Conservation (phyloP, 345 rosid species). For the Dovyalis caffra region DNA sequence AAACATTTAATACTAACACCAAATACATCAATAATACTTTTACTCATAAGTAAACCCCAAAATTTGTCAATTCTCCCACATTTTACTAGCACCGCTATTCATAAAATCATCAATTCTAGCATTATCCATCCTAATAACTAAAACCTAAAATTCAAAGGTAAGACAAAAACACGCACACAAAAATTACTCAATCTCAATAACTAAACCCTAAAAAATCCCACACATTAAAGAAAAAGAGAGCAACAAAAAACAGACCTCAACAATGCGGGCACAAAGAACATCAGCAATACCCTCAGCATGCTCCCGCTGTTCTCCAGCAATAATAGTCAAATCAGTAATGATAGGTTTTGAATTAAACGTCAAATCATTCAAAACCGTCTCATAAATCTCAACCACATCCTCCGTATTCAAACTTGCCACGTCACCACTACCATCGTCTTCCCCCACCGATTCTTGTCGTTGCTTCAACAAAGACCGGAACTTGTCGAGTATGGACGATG, state of each 20-base stretch:
- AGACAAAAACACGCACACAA: background rate
- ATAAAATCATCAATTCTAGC: background rate
- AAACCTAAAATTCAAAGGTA: background rate
- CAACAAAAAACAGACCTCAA: slow-evolving; percentile 55
- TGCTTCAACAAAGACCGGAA: slow-evolving; percentile 66
- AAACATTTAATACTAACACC: too few relatives aligned
- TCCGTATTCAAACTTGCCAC: slow-evolving; percentile 29
- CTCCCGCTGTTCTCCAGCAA: slow-evolving; percentile 86
- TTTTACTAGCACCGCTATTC: background rate
- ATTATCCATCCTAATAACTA: background rate
- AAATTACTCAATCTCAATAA: background rate
- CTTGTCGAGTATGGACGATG: slow-evolving; percentile 56
- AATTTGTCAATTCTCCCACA: background rate
- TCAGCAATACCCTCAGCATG: slow-evolving; percentile 81
- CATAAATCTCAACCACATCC: slow-evolving; percentile 76
- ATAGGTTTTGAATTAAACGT: slow-evolving; percentile 94
- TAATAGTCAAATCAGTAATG: slow-evolving; percentile 92
- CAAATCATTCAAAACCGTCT: slow-evolving; percentile 62
- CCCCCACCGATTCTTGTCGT: slow-evolving; percentile 46
- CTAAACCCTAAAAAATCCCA: background rate
- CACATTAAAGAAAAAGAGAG: background rate
- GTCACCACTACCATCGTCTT: slow-evolving; percentile 32
- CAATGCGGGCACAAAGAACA: slow-evolving; percentile 79
- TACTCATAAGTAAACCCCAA: background rate
- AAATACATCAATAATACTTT: too few relatives aligned